Percentiles rank a stretch among this genome's conserved stretches.
These are phyloP conservation scores for Castanea crenata DNA, from an alignment of 306 rosid species.

Conservation along the genomic window DNA sequence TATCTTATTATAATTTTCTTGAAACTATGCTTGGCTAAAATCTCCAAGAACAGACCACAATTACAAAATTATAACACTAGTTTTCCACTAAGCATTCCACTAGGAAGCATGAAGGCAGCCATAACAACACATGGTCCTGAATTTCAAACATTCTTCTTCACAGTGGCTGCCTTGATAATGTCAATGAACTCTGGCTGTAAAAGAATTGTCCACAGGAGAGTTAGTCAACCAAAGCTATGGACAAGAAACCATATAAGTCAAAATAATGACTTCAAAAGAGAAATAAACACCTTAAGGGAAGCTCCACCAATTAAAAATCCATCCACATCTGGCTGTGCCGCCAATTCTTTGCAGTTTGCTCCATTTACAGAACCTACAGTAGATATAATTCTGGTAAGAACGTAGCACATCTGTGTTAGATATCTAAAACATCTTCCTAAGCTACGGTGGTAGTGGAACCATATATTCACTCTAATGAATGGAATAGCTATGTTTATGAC, in stretches of 20 bases:
- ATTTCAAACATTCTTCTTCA: conserved; percentile 52
- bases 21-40: neutral
- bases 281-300: conserved; percentile 61
- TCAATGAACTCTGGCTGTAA: conserved; percentile 74
- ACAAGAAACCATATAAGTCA: conserved; percentile 13
- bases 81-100: conserved; percentile 17
- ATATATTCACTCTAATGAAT: neutral
- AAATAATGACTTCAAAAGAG: neutral
- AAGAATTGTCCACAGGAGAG: neutral
- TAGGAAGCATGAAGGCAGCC: conserved; percentile 20
- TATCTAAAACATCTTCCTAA: neutral
- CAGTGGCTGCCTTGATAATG: conserved; percentile 76
- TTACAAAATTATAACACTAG: neutral
- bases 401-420: neutral
- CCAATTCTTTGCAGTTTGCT: conserved; percentile 81
- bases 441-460: neutral
- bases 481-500: neutral
- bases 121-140: conserved; percentile 17
- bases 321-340: conserved; percentile 78
- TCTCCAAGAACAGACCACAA: conserved; percentile 12
- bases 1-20: conserved; percentile 15
- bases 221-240: conserved; percentile 16
- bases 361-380: conserved; percentile 86
- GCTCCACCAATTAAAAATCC: conserved; percentile 98
- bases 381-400: neutral